Evolutionary conservation across 139 green algal genomes (phyloP), one percentile per base, ranked within the genome.

Genomic region (Pleodorina starrii): DNA sequence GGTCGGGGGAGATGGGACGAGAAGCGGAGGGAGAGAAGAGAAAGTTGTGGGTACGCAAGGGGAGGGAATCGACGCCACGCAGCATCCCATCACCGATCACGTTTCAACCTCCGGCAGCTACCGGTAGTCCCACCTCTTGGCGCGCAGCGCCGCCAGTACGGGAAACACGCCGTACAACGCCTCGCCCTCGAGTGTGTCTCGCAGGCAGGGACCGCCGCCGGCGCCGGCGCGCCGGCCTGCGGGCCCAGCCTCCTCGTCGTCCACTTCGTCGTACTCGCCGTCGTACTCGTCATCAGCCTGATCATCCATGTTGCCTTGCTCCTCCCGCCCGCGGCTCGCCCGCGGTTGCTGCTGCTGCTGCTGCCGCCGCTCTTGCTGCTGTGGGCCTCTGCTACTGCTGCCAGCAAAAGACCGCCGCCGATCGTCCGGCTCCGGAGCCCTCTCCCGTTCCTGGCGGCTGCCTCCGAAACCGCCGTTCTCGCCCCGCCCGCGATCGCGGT

Each of bases 151-250:
- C 42, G 94, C 92, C 78, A 96, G 89, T 48, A 98, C 92, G 0
- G 96, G 96, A 32, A 94, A 92, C 48, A 97, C 94, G 21, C 96
- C 96, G 74, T 97, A 98, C 90, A 98, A 69, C n/a, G 86, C 93
- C 79, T 93, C 90, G 0, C 93, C 93, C 32, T 84, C 43, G 17
- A 95, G 50, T 14, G 90, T 43, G 23, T 93, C 89, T 7, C 68
- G 80, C 32, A 89, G 40, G 32, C 44, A 59, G 16, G 48, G 38
- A 14, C 51, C 32, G 21, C 46, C 76, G 38, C 36, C 50, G 21
- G 42, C 6, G 12, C 36, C 35, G 48, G 42, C 23, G 17, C 63
- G 35, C 17, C 25, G 44, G 21, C 46, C 21, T 74, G 4, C 36
- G 16, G 69, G 10, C 85, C 73, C 48, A 21, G 0, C 44, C 3